Evolutionary conservation across 2,329 filamentous ascomycete species (phyloP).

Genomic region (Emericellopsis cladophorae): DNA sequence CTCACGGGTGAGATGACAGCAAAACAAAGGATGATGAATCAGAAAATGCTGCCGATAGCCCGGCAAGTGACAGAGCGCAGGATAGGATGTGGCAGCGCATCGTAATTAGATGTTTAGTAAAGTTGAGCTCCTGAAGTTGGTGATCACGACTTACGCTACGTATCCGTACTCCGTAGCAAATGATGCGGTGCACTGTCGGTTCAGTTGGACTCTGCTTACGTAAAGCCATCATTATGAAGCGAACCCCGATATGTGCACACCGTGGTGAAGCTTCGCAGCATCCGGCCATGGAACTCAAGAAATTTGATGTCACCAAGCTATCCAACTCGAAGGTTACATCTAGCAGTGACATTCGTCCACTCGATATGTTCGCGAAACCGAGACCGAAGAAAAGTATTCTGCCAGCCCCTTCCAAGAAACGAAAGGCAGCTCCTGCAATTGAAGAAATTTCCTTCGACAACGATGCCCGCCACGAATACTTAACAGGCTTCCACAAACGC

Average conservation of each 20-base stretch:
- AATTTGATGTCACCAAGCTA: background rate
- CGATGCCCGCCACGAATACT: slow-evolving; percentile 67
- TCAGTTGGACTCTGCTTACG: too few relatives aligned
- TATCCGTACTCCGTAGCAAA: background rate
- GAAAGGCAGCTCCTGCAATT: slow-evolving; percentile 45
- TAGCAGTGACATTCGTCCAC: too few relatives aligned
- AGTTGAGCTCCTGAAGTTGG: too few relatives aligned
- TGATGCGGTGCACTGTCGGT: background rate
- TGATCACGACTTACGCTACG: too few relatives aligned
- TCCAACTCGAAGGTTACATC: too few relatives aligned
- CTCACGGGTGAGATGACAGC: slow-evolving; percentile 71
- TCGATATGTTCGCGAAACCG: slow-evolving; percentile 39
- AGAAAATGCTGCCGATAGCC: slow-evolving; percentile 58
- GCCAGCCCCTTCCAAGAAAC: slow-evolving; percentile 50
- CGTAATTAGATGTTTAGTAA: slow-evolving; percentile 2
- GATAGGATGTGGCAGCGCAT: slow-evolving; percentile 45
- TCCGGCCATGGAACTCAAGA: background rate
- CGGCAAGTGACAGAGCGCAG: slow-evolving; percentile 39
- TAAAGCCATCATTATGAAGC: too few relatives aligned
- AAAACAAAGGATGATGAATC: slow-evolving; percentile 85
- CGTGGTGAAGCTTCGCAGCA: too few relatives aligned
- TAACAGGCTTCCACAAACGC: slow-evolving; percentile 95
- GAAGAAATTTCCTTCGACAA: slow-evolving; percentile 82
- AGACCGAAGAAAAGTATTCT: slow-evolving; percentile 45
- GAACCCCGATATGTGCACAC: too few relatives aligned